Conservation (phyloP, 2,329 filamentous ascomycete genomes). For the Lachnellula hyalina region DNA sequence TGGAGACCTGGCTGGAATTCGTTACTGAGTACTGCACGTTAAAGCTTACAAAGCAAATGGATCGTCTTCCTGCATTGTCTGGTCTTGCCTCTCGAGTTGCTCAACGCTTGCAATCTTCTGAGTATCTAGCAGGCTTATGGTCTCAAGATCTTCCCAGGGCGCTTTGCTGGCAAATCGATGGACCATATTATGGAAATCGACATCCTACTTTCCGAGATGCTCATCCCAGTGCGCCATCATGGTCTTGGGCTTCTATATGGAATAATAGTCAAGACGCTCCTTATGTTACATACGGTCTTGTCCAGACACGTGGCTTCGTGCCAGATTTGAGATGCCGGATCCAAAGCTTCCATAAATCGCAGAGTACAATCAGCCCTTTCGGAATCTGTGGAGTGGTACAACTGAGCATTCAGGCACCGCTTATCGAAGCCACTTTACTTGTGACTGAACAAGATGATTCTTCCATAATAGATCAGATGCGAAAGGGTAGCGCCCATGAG, state of each 20-base stretch:
- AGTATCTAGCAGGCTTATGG: constrained; percentile 1
- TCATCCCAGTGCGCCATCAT: background rate
- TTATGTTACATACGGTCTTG: background rate
- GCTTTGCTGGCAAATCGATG: background rate
- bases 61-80: constrained; percentile 1
- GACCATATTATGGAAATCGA: background rate
- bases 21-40: background rate
- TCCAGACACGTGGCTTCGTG: background rate
- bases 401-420: background rate
- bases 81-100: constrained; percentile 1
- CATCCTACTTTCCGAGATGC: background rate
- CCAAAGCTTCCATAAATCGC: background rate
- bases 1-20: background rate
- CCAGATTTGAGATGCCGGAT: background rate
- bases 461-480: background rate
- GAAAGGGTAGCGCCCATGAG: background rate
- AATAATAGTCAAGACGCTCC: background rate
- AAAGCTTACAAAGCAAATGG: background rate
- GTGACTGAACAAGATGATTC: background rate
- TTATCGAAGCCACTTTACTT: background rate
- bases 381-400: background rate
- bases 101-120: background rate
- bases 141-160: constrained; percentile 1
- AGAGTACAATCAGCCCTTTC: background rate
- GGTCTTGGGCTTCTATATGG: constrained; percentile 1